Conservation (phyloP, 2,329 filamentous ascomycete genomes). For the Xenoacremonium recifei region DNA sequence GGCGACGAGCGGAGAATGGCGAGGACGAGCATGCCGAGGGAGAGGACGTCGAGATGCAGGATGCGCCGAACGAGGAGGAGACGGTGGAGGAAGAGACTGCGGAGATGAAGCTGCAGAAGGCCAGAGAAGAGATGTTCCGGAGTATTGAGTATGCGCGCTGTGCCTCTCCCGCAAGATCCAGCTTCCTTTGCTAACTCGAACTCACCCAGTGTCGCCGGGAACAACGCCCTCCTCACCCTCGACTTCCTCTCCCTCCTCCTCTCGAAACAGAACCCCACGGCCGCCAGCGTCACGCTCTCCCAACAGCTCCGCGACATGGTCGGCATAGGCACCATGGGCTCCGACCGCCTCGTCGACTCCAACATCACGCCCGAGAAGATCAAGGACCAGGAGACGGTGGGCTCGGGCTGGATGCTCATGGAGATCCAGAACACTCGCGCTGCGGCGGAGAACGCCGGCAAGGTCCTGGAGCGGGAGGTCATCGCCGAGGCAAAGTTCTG, state of each 20-base stretch:
- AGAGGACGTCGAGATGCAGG: slow-evolving; percentile 45
- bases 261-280: slow-evolving; percentile 74
- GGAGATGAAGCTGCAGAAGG: slow-evolving; percentile 45
- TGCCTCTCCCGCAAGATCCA: background rate
- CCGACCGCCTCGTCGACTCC: slow-evolving; percentile 62
- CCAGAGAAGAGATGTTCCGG: slow-evolving; percentile 56
- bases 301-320: slow-evolving; percentile 66
- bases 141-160: slow-evolving; percentile 53
- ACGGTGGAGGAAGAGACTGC: slow-evolving; percentile 43
- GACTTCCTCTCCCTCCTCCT: slow-evolving; percentile 82
- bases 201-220: slow-evolving; percentile 35
- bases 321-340: slow-evolving; percentile 72
- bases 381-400: slow-evolving; percentile 56
- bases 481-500: slow-evolving; percentile 82
- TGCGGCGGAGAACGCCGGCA: slow-evolving; percentile 69
- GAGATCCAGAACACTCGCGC: slow-evolving; percentile 74
- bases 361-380: slow-evolving; percentile 54
- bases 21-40: slow-evolving; percentile 34
- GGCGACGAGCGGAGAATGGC: slow-evolving; percentile 39
- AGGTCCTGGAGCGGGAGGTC: slow-evolving; percentile 73
- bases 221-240: slow-evolving; percentile 67
- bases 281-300: slow-evolving; percentile 69
- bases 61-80: slow-evolving; percentile 46
- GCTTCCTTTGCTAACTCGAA: slow-evolving; percentile 3
- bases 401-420: slow-evolving; percentile 74